Evolutionary conservation across 2,329 filamentous ascomycete species (phyloP), one percentile per base, ranked within the genome.

Genomic region (Hypoxylon sp.): DNA sequence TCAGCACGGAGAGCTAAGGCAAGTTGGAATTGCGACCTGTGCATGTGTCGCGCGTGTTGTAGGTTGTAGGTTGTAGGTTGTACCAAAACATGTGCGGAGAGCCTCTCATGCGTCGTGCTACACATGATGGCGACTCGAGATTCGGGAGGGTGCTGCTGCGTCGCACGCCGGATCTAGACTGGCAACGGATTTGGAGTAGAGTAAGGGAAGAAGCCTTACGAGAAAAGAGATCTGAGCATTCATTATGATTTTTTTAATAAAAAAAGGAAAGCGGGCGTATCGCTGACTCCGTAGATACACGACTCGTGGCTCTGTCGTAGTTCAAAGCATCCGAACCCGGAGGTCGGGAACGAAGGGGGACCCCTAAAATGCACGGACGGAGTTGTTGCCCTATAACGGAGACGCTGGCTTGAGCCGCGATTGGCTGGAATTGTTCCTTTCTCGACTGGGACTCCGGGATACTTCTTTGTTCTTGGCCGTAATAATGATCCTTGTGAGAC

Each of bases 151-250:
- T 21, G 37, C 42, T 31, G 42, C 41, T 55, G 45, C 46, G 31
- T 56, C 26, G 54, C 50, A 48, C 53, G 21, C 24, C 27, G 37
- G 35, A 38, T 21, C 10, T 55, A 24, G 35, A 38, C 52, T n/a
- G n/a, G 51, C 51, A 48, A 52, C 52, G 46, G 54, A 55, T 56
- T 54, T 35, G 9, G n/a, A 15, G 26, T 23, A 49, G 47, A 53
- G 48, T 37, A 47, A 49, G 51, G 48, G 47, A n/a, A 11, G n/a
- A 50, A n/a, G 31, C 55, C 71, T 72, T 68, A 73, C 71, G 57
- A 73, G 68, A 58, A 73, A 73, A 45, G 69, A 72, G 64, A 73
- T 73, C 61, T 73, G 71, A 49, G 70, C 68, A 60, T 73, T 73
- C 71, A 73, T 73, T 31, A 57, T 70, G 60, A 61, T 48, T 41